phyloP scores from a whole-genome alignment of 495 filamentous ascomycete species.

The Annulohypoxylon maeteangense region DNA sequence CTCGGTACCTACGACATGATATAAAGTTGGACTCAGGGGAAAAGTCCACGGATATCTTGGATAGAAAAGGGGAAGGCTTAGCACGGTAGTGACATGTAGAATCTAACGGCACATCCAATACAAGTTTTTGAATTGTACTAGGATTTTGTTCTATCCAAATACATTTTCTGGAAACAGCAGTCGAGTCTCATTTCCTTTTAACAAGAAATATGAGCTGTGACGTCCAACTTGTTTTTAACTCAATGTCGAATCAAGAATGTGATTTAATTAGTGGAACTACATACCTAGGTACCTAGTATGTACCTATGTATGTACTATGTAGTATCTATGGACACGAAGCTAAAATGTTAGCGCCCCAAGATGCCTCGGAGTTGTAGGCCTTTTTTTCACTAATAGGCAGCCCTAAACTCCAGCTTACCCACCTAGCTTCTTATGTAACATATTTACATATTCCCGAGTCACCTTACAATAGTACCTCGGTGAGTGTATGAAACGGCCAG shows the following conservation, averaged over 20 bases:
- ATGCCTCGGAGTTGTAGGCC: neutral
- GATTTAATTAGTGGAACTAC: no score
- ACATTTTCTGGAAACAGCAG: no score
- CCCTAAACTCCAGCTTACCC: neutral
- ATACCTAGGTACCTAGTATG: no score
- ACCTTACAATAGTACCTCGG: slow-evolving; percentile 27
- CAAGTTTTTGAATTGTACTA: slow-evolving; percentile 7
- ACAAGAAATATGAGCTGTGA: neutral
- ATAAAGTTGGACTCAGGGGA: slow-evolving; percentile 19
- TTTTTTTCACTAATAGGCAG: no score
- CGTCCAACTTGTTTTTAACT: neutral
- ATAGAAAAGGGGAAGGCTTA: slow-evolving; percentile 20
- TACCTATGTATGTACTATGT: no score
- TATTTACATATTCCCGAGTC: neutral
- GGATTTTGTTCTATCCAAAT: neutral
- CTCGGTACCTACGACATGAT: slow-evolving; percentile 38
- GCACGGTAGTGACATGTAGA: slow-evolving; percentile 3
- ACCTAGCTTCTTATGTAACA: neutral
- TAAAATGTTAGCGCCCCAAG: neutral
- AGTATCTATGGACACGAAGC: slow-evolving; percentile 19
- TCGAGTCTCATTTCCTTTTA: neutral
- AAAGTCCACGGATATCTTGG: slow-evolving; percentile 22
- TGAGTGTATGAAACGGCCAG: neutral
- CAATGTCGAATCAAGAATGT: no score
- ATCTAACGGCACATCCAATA: slow-evolving; percentile 22